phyloP scores from a whole-genome alignment of 73 alveolate genomes.

The Symbiodinium natans region DNA sequence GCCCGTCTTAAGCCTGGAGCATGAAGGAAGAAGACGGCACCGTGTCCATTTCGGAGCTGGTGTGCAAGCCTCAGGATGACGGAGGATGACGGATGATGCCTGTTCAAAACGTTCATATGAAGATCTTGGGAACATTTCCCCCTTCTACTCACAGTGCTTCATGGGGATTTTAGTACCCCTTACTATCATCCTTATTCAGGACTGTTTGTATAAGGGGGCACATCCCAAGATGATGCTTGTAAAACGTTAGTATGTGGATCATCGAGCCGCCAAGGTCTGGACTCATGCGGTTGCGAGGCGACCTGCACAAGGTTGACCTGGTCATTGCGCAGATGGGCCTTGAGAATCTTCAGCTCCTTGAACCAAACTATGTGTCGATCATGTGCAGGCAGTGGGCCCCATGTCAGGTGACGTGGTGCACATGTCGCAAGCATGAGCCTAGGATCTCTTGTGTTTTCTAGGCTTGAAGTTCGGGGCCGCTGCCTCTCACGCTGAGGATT shows the following conservation, averaged over 20 bases:
- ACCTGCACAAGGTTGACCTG: conserved; percentile 87
- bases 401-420: too few species aligned
- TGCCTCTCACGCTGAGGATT: too few species aligned
- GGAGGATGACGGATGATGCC: neutral
- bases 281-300: conserved; percentile 71
- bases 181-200: too few species aligned
- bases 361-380: neutral
- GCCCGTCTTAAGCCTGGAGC: neutral
- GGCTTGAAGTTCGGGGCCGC: too few species aligned
- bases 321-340: conserved; percentile 88
- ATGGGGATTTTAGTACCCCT: too few species aligned
- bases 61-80: conserved; percentile 16
- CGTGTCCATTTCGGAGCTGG: conserved; percentile 82
- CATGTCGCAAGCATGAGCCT: too few species aligned
- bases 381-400: too few species aligned
- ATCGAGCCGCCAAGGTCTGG: conserved; percentile 45
- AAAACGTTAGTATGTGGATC: neutral
- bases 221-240: too few species aligned
- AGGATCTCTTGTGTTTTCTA: too few species aligned
- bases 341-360: conserved; percentile 34
- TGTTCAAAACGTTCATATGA: neutral
- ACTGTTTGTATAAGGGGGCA: too few species aligned
- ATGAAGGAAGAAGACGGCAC: conserved; percentile 69
- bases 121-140: too few species aligned
- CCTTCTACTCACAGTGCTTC: too few species aligned